Evolutionary conservation across 2,329 filamentous ascomycete genomes (phyloP).

Genomic region (Pseudogymnoascus sp.): DNA sequence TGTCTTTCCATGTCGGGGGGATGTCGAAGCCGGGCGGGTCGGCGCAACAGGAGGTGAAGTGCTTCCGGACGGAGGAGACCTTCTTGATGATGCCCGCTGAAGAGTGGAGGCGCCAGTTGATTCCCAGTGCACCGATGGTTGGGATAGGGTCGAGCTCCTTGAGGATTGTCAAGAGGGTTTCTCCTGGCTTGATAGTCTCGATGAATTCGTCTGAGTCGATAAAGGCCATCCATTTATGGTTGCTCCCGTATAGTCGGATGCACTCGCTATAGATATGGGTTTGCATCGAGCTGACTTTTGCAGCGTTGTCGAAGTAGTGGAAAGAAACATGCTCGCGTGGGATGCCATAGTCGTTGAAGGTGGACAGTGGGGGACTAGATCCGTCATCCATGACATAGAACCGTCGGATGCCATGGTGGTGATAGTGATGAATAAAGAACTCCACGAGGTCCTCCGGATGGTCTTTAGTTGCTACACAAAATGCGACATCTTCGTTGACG

Average conservation of each 20-base stretch:
- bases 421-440: constrained; percentile 22
- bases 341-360: constrained; percentile 13
- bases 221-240: constrained; percentile 14
- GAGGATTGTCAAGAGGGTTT: constrained; percentile 24
- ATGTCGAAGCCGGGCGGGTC: constrained; percentile 15
- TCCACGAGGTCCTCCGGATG: constrained; percentile 20
- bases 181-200: constrained; percentile 12
- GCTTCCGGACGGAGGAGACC: constrained; percentile 19
- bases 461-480: constrained; percentile 21
- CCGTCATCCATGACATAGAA: constrained; percentile 26
- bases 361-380: constrained; percentile 19
- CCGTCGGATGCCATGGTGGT: constrained; percentile 20
- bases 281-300: constrained; percentile 15
- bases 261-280: constrained; percentile 20
- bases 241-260: constrained; percentile 12
- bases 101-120: constrained; percentile 28
- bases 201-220: constrained; percentile 17
- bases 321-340: constrained; percentile 18
- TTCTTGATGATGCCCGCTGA: constrained; percentile 22
- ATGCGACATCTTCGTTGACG: constrained; percentile 19
- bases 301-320: constrained; percentile 15
- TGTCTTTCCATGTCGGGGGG: constrained; percentile 18
- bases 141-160: constrained; percentile 20
- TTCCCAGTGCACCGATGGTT: constrained; percentile 24
- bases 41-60: constrained; percentile 25